These are phyloP conservation scores for Thielaviopsis populi DNA, from an alignment of 2,329 filamentous ascomycete species.

Conservation along the genomic window DNA sequence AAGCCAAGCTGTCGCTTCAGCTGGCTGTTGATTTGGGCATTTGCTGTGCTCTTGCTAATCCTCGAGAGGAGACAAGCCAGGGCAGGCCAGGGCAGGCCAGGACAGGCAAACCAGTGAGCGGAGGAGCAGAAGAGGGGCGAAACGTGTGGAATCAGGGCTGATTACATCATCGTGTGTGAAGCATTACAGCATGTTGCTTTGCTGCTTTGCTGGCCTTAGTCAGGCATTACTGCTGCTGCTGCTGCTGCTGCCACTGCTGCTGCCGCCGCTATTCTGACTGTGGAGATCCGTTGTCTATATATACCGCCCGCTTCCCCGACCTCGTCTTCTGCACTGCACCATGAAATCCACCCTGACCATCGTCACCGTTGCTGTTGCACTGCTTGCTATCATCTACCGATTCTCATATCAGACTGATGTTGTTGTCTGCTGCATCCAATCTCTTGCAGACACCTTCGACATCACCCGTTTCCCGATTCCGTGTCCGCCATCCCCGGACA, in stretches of 20 bases:
- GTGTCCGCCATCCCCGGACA: not conserved
- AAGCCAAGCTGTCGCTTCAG: too few relatives aligned
- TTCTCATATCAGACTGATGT: not conserved
- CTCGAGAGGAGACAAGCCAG: too few relatives aligned
- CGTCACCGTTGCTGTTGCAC: conserved; percentile 3
- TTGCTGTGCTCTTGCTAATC: too few relatives aligned
- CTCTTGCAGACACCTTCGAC: not conserved
- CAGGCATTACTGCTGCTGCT: not conserved
- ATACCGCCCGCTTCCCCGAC: not conserved
- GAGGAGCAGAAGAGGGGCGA: not conserved
- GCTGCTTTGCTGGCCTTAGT: not conserved
- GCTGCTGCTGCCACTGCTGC: not conserved
- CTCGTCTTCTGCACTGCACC: not conserved
- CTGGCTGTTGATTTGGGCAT: too few relatives aligned
- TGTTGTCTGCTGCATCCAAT: not conserved
- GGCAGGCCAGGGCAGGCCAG: too few relatives aligned
- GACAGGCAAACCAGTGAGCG: too few relatives aligned
- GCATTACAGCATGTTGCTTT: not conserved
- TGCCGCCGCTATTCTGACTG: not conserved
- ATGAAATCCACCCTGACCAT: conserved; percentile 13
- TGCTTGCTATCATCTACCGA: conserved; percentile 5
- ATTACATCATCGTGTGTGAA: not conserved
- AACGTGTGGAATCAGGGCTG: not conserved
- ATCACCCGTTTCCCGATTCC: not conserved
- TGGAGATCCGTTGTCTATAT: not conserved